Evolutionary conservation across 768 basidiomycete species (phyloP).

Genomic region (Naematelia encephala): DNA sequence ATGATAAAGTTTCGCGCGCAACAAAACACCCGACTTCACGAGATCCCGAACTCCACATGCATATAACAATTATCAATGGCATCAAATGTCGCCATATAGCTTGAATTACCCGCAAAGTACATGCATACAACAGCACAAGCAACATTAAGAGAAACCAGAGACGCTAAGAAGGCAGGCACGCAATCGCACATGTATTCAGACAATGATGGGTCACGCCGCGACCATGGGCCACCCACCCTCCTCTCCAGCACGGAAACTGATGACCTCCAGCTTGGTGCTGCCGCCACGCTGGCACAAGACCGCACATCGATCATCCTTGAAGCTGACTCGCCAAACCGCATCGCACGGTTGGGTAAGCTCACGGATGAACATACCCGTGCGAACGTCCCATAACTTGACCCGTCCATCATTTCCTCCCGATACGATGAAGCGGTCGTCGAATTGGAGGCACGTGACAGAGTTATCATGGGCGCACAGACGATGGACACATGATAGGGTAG

Average conservation of each 20-base stretch:
- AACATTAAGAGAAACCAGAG: too few species aligned
- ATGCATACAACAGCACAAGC: too few species aligned
- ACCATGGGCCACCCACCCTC: constrained; percentile 7
- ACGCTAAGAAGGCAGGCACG: not conserved
- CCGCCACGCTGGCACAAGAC: constrained; percentile 75
- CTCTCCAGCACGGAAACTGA: constrained; percentile 55
- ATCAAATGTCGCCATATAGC: too few species aligned
- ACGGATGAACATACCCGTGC: constrained; percentile 66
- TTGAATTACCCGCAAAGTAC: too few species aligned
- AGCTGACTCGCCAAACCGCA: constrained; percentile 71
- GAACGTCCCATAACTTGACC: constrained; percentile 55
- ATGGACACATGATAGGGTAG: constrained; percentile 44
- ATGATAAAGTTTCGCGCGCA: too few species aligned
- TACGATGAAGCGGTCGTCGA: constrained; percentile 75
- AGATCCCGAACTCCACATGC: too few species aligned
- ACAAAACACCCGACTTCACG: too few species aligned
- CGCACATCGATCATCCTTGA: constrained; percentile 68
- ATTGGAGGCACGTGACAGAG: constrained; percentile 80
- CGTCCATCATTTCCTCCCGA: constrained; percentile 75
- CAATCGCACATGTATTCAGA: not conserved
- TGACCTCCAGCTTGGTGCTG: constrained; percentile 83
- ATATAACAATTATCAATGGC: too few species aligned
- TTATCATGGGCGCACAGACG: constrained; percentile 83
- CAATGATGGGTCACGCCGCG: not conserved
- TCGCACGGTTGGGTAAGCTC: constrained; percentile 75